phyloP scores from a whole-genome alignment of 495 filamentous ascomycete genomes.

The Aspergillus indologenus region DNA sequence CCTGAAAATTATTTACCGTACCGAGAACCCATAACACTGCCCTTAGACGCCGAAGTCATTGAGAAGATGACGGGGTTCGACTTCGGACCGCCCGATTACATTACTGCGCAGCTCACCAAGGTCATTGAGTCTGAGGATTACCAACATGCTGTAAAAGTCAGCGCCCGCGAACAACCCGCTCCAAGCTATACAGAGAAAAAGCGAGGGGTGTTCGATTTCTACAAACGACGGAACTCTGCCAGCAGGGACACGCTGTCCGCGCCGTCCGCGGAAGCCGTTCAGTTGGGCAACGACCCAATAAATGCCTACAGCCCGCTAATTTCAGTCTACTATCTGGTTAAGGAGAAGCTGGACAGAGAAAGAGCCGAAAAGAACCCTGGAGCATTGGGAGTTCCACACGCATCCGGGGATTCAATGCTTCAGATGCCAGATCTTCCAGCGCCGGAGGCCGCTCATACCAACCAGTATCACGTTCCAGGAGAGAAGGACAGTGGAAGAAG shows the following conservation, averaged over 20 bases:
- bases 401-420: slow-evolving; percentile 57
- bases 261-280: slow-evolving; percentile 77
- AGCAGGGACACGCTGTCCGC: slow-evolving; percentile 89
- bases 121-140: slow-evolving; percentile 90
- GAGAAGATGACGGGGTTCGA: slow-evolving; percentile 97
- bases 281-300: slow-evolving; percentile 78
- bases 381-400: slow-evolving; percentile 51
- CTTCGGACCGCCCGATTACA: slow-evolving; percentile 83
- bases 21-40: slow-evolving; percentile 80
- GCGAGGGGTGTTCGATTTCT: slow-evolving; percentile 93
- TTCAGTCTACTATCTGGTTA: slow-evolving; percentile 93
- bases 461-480: slow-evolving; percentile 80
- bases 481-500: slow-evolving; percentile 76
- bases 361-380: slow-evolving; percentile 60
- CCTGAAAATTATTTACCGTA: slow-evolving; percentile 87
- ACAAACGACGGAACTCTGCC: slow-evolving; percentile 88
- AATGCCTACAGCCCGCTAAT: slow-evolving; percentile 93
- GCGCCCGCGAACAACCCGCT: slow-evolving; percentile 61
- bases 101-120: slow-evolving; percentile 75
- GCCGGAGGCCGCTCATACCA: slow-evolving; percentile 90
- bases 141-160: slow-evolving; percentile 68
- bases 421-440: slow-evolving; percentile 71
- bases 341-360: slow-evolving; percentile 90
- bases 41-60: slow-evolving; percentile 79
- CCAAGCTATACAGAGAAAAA: slow-evolving; percentile 77